Base-by-base conservation (phyloP, 768 basidiomycete genomes). In the Tubosaeta brunneosetosa region DNA sequence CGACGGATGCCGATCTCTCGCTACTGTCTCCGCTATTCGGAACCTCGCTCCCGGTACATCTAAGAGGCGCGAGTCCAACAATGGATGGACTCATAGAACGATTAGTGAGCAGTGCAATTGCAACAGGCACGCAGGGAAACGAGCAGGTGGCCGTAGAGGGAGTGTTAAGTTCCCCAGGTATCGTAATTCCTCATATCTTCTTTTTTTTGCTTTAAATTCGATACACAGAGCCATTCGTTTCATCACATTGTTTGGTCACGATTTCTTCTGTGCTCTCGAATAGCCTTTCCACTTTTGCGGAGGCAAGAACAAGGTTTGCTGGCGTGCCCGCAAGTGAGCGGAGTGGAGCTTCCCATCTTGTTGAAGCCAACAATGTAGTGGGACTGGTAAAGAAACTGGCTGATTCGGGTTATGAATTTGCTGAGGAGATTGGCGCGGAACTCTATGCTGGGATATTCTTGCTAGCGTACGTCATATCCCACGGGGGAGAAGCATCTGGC, bases 71-170 rank as follows among this genome's bases (percentile, higher is more conserved):
- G 34, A 68, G 50, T 2, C 66, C 67, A 14, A 73, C 78, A 50
- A 68, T 86, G 47, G 81, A 84, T 50, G 62, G 42, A 3, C 53
- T 80, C 1, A 66, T 80, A 2, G 70, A 59, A 49, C 47, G 45
- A 25, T 48, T 57, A 27, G 61, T 61, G 16, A 54, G 25, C 31
- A 47, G 38, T 25, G 44, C 43, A 7, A 55, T 61, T n/a, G 13
- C 37, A 4, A 0, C 4, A 3, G 44, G 37, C 27, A 27, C 37
- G 4, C 42, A 32, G 2, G 51, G 31, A 40, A 46, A 32, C 2
- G 53, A 51, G 13, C 55, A 50, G 9, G 40, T 9, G 4, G 34
- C 16, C 4, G 44, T 56, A 27, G 40, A 29, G 14, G 53, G 32
- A 25, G 29, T 68, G 17, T 53, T 66, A 49, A 51, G 58, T 17